Conservation (phyloP, 371 early-diverging fungal genomes). For the Mortierella sp. region DNA sequence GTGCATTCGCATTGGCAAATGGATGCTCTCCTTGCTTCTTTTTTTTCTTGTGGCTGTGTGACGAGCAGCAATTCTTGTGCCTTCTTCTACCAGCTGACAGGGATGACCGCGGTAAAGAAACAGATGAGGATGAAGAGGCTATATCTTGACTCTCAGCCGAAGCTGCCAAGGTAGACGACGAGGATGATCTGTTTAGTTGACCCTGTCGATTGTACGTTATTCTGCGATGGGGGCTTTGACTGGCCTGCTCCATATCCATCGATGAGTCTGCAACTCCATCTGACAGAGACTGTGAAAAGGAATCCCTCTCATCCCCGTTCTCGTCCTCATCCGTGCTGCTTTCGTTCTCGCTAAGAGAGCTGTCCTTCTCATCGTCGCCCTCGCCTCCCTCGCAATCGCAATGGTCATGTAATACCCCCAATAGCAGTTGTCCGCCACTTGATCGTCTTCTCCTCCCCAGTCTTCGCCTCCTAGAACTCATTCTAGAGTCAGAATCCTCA, state of each 20-base stretch:
- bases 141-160: not conserved
- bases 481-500: constrained; percentile 17
- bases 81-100: not conserved
- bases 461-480: constrained; percentile 19
- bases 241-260: constrained; percentile 28
- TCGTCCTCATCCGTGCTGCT: constrained; percentile 1
- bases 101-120: not conserved
- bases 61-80: not conserved
- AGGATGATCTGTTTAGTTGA: not conserved
- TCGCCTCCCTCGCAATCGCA: not conserved
- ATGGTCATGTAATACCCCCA: not conserved
- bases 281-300: not conserved
- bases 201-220: constrained; percentile 8
- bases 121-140: not conserved
- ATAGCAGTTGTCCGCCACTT: not conserved
- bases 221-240: constrained; percentile 16
- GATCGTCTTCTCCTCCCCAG: constrained; percentile 9
- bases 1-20: constrained; percentile 53
- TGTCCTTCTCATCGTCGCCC: not conserved
- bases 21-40: constrained; percentile 15
- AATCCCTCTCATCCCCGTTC: not conserved
- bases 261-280: not conserved
- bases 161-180: not conserved
- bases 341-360: not conserved
- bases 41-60: constrained; percentile 8